Base-by-base conservation (phyloP, 352 stramenopile species). In the Achlya hypogyna region DNA sequence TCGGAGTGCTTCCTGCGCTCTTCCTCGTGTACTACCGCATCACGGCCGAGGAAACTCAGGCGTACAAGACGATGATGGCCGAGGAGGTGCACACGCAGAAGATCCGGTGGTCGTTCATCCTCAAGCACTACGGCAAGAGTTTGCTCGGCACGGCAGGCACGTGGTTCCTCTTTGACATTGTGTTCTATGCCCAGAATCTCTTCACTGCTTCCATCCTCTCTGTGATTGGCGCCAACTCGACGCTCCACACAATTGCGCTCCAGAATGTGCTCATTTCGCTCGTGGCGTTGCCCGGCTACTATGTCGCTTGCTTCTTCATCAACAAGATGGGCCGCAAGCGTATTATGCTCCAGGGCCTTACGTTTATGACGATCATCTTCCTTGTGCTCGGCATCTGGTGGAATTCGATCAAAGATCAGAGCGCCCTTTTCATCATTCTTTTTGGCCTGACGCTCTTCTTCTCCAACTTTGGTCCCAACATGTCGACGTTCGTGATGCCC, bases 231-330 rank as follows among this genome's bases (percentile, higher is more conserved):
- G 53, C 42, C 29, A 10, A 53, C 25, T 25, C 22, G 5, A 28
- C 28, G 22, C 64, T 70, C 14, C 53, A 70, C 25, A 56, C 42
- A 54, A 53, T 73, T 28, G 59, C 42, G 49, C 65, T 71, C 35
- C 69, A 62, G 71, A 71, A 74, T n/a, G 38, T 74, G 35, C 49
- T 42, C 29, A 53, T 74, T 22, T 18, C 56, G 27, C 64, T 71
- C 35, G 31, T 71, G 32, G 71, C 62, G 29, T 56, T 80, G 8
- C 74, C 74, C 14, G 74, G 74, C n/a, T 80, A 80, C 69, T 79
- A 78, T 27, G 45, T 74, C 12, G 67, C 74, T 22, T 59, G 76
- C 6, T 53, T 54, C 20, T 52, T 79, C 29, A 76, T 80, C 43
- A 56, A 68, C n/a, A 47, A 53, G 16, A 67, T 78, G 63, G 74